phyloP scores from a whole-genome alignment of 371 early-diverging fungal species.

The Entomophthora muscae region DNA sequence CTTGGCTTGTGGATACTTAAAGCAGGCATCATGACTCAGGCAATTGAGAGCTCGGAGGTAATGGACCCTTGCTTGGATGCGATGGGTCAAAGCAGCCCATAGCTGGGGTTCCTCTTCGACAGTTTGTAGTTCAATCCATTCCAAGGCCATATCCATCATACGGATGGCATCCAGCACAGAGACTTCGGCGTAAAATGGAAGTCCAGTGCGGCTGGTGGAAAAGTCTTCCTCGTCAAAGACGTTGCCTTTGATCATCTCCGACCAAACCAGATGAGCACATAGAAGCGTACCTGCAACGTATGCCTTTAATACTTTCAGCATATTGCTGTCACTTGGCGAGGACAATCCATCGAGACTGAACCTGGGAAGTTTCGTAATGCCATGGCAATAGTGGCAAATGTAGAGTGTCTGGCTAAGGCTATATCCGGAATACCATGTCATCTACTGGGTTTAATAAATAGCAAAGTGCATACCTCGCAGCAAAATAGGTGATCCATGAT shows the following conservation, averaged over 20 bases:
- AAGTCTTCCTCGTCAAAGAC: slow-evolving; percentile 59
- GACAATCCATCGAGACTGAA: neutral
- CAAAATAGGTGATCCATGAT: slow-evolving; percentile 42
- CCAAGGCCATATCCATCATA: slow-evolving; percentile 25
- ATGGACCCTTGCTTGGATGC: slow-evolving; percentile 14
- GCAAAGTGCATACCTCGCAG: slow-evolving; percentile 25
- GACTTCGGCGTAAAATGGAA: slow-evolving; percentile 31
- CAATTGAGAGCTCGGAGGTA: slow-evolving; percentile 13
- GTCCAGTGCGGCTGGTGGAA: slow-evolving; percentile 37
- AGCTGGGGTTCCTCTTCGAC: neutral
- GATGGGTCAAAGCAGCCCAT: slow-evolving; percentile 8
- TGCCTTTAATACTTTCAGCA: slow-evolving; percentile 21
- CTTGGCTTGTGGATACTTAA: slow-evolving; percentile 12
- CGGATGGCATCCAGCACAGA: slow-evolving; percentile 23
- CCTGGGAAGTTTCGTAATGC: slow-evolving; percentile 18
- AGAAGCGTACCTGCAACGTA: slow-evolving; percentile 31
- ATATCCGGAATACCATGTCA: slow-evolving; percentile 58
- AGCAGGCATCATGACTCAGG: slow-evolving; percentile 14
- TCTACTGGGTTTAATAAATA: slow-evolving; percentile 16
- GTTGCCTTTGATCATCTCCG: slow-evolving; percentile 39
- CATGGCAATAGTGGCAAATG: slow-evolving; percentile 45
- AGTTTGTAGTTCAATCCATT: slow-evolving; percentile 13
- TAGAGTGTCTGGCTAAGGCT: slow-evolving; percentile 50
- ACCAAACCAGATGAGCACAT: slow-evolving; percentile 33
- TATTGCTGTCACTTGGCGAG: slow-evolving; percentile 12